Evolutionary conservation across 2,329 filamentous ascomycete genomes (phyloP).

Genomic region (Cytospora piceicola): DNA sequence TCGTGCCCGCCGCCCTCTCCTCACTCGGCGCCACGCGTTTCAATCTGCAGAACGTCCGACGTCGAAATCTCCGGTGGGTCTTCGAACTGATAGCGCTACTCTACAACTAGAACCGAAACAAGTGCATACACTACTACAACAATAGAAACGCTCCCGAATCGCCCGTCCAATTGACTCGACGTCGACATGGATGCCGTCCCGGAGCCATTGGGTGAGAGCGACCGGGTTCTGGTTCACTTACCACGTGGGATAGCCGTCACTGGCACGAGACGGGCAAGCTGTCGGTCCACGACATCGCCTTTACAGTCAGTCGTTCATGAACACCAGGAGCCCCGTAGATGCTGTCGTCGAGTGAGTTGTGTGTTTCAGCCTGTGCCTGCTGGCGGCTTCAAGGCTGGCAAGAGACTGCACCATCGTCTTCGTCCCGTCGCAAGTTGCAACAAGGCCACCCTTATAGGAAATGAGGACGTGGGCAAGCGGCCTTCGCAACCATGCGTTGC

Average conservation of each 20-base stretch:
- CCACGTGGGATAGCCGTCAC: conserved; percentile 1
- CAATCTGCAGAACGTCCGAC: neutral
- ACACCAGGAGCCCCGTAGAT: neutral
- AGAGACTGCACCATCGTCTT: neutral
- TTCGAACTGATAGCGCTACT: neutral
- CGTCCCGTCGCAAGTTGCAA: neutral
- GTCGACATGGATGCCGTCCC: conserved; percentile 1
- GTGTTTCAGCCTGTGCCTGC: neutral
- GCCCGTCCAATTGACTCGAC: neutral
- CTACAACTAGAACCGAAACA: neutral
- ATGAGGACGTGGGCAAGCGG: neutral
- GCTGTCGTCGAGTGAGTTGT: too few species aligned
- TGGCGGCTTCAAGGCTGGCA: neutral
- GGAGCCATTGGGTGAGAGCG: neutral
- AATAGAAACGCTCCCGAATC: neutral
- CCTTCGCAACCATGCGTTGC: neutral
- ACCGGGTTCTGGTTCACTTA: neutral
- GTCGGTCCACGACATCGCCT: neutral
- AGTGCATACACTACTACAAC: too few species aligned
- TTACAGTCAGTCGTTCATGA: neutral
- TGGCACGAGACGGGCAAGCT: neutral
- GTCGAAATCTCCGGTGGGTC: conserved; percentile 4
- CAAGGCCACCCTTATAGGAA: neutral
- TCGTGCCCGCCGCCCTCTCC: conserved; percentile 5
- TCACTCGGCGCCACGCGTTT: conserved; percentile 21